Evolutionary conservation across 352 stramenopile species (phyloP), one percentile per base, ranked within the genome.

Genomic region (Thraustochytrium sp.): DNA sequence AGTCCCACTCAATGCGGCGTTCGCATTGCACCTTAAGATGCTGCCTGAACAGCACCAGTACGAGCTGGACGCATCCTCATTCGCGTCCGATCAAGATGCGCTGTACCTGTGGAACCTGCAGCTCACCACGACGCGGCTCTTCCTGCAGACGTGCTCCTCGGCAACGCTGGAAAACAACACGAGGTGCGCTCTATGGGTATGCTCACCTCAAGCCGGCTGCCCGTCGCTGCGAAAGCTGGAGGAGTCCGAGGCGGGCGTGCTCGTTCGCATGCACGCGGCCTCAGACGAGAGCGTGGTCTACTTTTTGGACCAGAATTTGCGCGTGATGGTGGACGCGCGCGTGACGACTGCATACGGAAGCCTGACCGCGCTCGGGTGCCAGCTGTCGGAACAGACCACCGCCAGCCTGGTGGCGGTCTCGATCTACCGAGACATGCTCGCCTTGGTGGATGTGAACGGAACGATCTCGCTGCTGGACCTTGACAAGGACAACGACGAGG

Each of bases 401-500:
- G n/a, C 29, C 21, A 16, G 23, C 34, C 18, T 80, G 8, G 53
- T 72, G 8, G 68, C 68, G 11, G 51, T 26, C n/a, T 36, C 68
- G 2, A 11, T 80, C 9, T 80, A 55, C 42, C 46, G n/a, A 18
- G 68, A 80, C 49, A 61, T 38, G 13, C 4, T 80, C 3, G 18
- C 31, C 5, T 5, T 44, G 16, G 21, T 64, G 16, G 18, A 49
- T 18, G 16, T 23, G 13, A 38, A 80, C 29, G 68, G 68, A 23
- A 36, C n/a, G 23, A 26, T 84, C 21, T 56, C 38, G 1, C 26
- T 48, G 31, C 29, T 84, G 26, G 75, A 84, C 31, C 36, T 84
- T 0, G 75, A 84, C 49, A 84, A 84, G 40, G 75, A 84, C 31
- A 84, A 84, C 38, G 75, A 84, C 61, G 31, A 26, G 3, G 34